Evolutionary conservation across 768 basidiomycete species (phyloP).

Genomic region (Suillus plorans): DNA sequence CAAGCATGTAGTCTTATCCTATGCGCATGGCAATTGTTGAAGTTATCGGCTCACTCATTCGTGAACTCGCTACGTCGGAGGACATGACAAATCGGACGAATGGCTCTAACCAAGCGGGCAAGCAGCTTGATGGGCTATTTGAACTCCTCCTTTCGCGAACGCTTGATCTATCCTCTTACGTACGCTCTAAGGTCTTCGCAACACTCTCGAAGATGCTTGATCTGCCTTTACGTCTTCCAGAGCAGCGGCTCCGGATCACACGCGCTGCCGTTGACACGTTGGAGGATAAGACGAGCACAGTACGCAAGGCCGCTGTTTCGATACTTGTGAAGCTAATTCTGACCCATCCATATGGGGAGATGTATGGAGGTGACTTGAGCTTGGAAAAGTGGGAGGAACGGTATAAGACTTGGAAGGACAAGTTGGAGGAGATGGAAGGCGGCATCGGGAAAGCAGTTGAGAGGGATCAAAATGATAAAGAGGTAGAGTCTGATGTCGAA

Average conservation of each 20-base stretch:
- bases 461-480: conserved; percentile 36
- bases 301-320: conserved; percentile 81
- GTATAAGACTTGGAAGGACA: conserved; percentile 58
- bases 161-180: conserved; percentile 86
- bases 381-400: conserved; percentile 71
- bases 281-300: conserved; percentile 86
- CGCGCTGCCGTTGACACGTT: conserved; percentile 75
- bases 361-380: conserved; percentile 81
- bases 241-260: conserved; percentile 77
- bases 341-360: conserved; percentile 86
- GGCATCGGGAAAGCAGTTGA: conserved; percentile 62
- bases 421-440: conserved; percentile 72
- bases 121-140: conserved; percentile 79
- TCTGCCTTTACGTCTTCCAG: conserved; percentile 77
- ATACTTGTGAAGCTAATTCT: conserved; percentile 71
- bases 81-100: conserved; percentile 46
- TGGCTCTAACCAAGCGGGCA: conserved; percentile 39
- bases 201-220: conserved; percentile 79
- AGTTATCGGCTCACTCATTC: conserved; percentile 81
- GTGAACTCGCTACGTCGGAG: conserved; percentile 64
- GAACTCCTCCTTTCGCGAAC: conserved; percentile 85
- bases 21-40: conserved; percentile 96
- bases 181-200: conserved; percentile 82
- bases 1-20: conserved; percentile 71
- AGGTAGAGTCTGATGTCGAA: conserved; percentile 34